These are phyloP conservation scores for Stromatinia cepivora DNA, from an alignment of 2,329 filamentous ascomycete genomes.

Conservation along the genomic window DNA sequence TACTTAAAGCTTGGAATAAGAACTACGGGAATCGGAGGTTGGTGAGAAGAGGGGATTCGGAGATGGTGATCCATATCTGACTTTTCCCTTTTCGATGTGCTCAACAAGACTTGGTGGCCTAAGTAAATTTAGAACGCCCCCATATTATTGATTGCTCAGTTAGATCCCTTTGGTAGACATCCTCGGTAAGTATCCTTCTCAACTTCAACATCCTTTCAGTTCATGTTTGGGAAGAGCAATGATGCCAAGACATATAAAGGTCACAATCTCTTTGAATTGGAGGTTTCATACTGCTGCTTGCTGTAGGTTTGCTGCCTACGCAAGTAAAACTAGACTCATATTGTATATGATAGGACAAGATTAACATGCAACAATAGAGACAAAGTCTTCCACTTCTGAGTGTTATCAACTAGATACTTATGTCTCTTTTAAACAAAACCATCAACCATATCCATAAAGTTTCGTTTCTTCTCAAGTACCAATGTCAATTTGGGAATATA, in stretches of 20 bases:
- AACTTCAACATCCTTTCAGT: no score
- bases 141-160: no score
- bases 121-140: no score
- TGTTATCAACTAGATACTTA: background rate
- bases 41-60: no score
- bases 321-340: background rate
- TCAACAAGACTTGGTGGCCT: no score
- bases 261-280: background rate
- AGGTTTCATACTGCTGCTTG: background rate
- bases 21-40: background rate
- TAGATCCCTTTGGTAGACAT: no score
- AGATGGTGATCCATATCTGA: no score
- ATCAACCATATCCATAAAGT: accelerated
- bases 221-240: background rate
- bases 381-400: no score
- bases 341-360: background rate
- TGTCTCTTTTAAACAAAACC: background rate
- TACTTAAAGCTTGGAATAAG: background rate
- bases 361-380: background rate
- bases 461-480: no score
- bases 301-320: background rate
- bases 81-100: no score
- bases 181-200: no score
- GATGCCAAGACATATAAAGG: background rate
- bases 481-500: background rate